These are phyloP conservation scores for Cyphellophora attinorum DNA, from an alignment of 2,329 filamentous ascomycete species.

Conservation along the genomic window DNA sequence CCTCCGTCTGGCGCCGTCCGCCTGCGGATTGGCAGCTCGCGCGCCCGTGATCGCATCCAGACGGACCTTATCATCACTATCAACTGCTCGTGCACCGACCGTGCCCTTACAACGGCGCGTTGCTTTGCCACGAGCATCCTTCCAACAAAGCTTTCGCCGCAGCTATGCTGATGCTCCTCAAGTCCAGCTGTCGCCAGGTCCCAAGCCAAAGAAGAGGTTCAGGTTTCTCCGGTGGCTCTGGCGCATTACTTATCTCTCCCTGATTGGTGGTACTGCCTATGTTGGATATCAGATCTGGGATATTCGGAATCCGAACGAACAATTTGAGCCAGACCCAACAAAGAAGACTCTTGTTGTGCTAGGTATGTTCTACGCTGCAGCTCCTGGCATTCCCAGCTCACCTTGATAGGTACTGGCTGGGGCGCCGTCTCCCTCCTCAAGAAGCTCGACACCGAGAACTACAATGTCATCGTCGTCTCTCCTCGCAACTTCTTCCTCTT, in stretches of 20 bases:
- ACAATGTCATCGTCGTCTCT: conserved; percentile 96
- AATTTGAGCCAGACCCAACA: conserved; percentile 65
- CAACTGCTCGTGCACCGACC: conserved; percentile 3
- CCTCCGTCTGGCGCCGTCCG: conserved; percentile 1
- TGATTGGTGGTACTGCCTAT: conserved; percentile 59
- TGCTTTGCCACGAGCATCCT: conserved; percentile 15
- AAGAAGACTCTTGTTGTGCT: conserved; percentile 98
- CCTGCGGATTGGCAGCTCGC: not conserved
- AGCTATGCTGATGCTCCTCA: conserved; percentile 44
- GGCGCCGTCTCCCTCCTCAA: conserved; percentile 92
- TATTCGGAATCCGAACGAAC: conserved; percentile 70
- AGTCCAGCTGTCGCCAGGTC: conserved; percentile 22
- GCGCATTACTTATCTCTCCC: conserved; percentile 69
- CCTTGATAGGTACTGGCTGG: conserved; percentile 78
- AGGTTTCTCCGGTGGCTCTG: conserved; percentile 68
- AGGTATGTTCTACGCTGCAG: conserved; percentile 46
- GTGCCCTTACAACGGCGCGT: not conserved
- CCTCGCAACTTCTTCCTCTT: conserved; percentile 99
- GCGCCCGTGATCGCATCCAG: conserved; percentile 1
- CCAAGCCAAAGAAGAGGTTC: conserved; percentile 51
- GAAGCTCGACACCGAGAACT: conserved; percentile 97
- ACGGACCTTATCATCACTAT: conserved; percentile 1
- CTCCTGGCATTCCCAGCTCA: conserved; percentile 11
- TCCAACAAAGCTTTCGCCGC: conserved; percentile 34
- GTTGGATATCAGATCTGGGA: conserved; percentile 74